Conservation (phyloP, 208 protist species). For the Acanthamoeba royreba region DNA sequence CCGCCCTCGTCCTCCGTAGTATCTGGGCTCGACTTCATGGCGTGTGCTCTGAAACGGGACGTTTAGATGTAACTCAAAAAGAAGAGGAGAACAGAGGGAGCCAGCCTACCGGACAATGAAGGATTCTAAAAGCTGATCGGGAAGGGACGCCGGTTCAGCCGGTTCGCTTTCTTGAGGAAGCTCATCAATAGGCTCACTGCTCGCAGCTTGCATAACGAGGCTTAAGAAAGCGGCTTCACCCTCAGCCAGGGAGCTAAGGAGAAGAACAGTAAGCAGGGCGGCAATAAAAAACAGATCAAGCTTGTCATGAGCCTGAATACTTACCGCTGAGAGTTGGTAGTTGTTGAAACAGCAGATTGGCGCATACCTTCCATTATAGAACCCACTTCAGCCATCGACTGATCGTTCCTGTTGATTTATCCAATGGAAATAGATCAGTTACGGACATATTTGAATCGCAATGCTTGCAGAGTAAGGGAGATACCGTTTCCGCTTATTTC, state of each 20-base stretch:
- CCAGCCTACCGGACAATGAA: not conserved
- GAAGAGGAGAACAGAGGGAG: not conserved
- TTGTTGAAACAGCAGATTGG: not conserved
- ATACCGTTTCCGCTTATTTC: not conserved
- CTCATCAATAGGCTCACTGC: not conserved
- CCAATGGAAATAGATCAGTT: not conserved
- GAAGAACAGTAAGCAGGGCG: not conserved
- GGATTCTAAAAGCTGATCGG: not conserved
- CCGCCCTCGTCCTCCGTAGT: not conserved
- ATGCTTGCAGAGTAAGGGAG: not conserved
- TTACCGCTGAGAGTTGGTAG: not conserved
- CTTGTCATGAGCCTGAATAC: too few species aligned
- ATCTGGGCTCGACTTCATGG: not conserved
- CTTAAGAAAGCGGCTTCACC: not conserved
- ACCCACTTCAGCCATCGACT: not conserved
- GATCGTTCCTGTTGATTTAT: not conserved
- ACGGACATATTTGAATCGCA: not conserved
- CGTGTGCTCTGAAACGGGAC: not conserved
- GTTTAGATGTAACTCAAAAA: too few species aligned
- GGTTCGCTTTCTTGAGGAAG: not conserved
- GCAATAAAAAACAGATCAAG: not conserved
- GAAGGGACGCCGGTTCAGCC: not conserved
- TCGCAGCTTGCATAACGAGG: not conserved
- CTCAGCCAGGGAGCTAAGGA: not conserved
- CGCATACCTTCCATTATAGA: not conserved